Evolutionary conservation across 495 filamentous ascomycete species (phyloP).

Genomic region (Melanomma pulvis-pyrius): DNA sequence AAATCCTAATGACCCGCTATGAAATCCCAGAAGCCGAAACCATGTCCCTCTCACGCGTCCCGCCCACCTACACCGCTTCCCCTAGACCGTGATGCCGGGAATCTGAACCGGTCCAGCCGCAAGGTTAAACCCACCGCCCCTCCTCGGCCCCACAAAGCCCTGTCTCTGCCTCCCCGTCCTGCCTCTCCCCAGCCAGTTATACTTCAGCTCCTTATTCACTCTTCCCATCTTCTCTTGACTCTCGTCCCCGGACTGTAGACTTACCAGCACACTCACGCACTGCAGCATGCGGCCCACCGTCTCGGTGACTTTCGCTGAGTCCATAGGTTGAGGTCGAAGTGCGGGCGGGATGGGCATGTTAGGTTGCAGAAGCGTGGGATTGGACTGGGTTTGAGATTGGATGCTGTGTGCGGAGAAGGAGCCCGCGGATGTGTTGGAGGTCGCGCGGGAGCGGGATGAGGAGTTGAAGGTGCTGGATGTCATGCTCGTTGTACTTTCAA

Average conservation of each 20-base stretch:
- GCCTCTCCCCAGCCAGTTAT: conserved; percentile 93
- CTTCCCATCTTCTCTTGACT: conserved; percentile 78
- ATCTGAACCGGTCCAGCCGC: neutral
- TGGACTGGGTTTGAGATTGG: conserved; percentile 39
- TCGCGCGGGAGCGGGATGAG: conserved; percentile 57
- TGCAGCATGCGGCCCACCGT: conserved; percentile 96
- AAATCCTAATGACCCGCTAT: too few species aligned
- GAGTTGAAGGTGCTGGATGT: conserved; percentile 37
- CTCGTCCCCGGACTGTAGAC: conserved; percentile 72
- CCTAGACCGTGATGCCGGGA: neutral
- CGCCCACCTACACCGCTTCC: neutral
- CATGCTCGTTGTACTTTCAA: conserved; percentile 58
- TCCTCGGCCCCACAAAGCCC: conserved; percentile 78
- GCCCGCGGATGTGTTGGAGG: conserved; percentile 82
- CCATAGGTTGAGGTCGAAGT: conserved; percentile 49
- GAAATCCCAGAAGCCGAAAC: neutral
- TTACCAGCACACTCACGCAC: conserved; percentile 87
- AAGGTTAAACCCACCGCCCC: conserved; percentile 24
- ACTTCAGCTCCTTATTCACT: conserved; percentile 80
- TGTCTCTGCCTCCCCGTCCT: conserved; percentile 85
- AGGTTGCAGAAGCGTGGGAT: conserved; percentile 6
- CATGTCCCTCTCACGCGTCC: neutral
- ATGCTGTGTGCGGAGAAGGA: conserved; percentile 56
- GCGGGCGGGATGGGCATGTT: conserved; percentile 14
- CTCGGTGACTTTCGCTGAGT: conserved; percentile 86